A percentile compares a stretch with the other conserved stretches of the same genome.
Evolutionary conservation across 768 basidiomycete species (phyloP).

Genomic region (Pleurotus citrinopileatus): DNA sequence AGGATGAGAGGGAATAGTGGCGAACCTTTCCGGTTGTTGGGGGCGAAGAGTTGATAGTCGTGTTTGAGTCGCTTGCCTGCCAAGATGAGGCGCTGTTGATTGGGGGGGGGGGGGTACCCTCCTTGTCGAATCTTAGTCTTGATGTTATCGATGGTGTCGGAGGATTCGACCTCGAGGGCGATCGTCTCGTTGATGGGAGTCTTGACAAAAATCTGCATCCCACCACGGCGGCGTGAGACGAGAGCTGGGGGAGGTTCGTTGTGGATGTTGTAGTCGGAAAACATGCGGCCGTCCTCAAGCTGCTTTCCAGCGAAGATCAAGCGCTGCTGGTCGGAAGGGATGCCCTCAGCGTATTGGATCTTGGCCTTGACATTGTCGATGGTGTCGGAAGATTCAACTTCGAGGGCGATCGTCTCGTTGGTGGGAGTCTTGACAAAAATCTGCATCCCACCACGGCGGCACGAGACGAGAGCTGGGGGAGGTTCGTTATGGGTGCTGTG

Average conservation of each 20-base stretch:
- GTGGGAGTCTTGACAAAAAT: conserved; percentile 64
- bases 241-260: conserved; percentile 70
- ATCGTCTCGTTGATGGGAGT: conserved; percentile 71
- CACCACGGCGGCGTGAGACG: neutral
- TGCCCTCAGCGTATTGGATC: conserved; percentile 76
- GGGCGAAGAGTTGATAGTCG: no score
- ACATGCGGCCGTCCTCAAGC: conserved; percentile 71
- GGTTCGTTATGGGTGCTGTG: conserved; percentile 77
- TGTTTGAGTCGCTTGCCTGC: no score
- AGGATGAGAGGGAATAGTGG: no score
- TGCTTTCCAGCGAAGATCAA: no score
- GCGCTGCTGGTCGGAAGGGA: conserved; percentile 70
- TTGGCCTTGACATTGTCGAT: no score
- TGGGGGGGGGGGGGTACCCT: conserved; percentile 62
- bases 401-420: conserved; percentile 71
- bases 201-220: conserved; percentile 63
- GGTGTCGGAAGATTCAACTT: conserved; percentile 74
- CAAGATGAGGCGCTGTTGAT: conserved; percentile 79
- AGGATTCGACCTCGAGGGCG: conserved; percentile 71
- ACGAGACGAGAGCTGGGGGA: conserved; percentile 47
- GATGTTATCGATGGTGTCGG: no score
- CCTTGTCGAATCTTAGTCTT: conserved; percentile 85
- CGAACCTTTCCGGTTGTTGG: no score
- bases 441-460: conserved; percentile 36
- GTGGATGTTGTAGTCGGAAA: conserved; percentile 71